phyloP scores from a whole-genome alignment of 176 grass and related monocot species.

The Stipa capillata region DNA sequence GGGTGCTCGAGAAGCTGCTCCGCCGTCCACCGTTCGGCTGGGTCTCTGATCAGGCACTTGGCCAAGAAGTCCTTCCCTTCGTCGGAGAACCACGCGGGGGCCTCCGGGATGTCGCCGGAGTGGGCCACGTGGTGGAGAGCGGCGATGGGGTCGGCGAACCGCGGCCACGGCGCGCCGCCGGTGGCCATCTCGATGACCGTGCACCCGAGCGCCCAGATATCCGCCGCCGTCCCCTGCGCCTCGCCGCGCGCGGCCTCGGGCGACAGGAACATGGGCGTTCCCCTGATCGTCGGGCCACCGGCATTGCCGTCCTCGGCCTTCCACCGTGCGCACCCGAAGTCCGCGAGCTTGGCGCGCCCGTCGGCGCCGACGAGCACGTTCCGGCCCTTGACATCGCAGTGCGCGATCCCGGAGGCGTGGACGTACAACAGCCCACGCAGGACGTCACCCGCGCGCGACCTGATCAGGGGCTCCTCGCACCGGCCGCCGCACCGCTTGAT shows the following conservation, averaged over 20 bases:
- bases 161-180: conserved; percentile 25
- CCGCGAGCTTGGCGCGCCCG: conserved; percentile 44
- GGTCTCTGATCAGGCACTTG: conserved; percentile 24
- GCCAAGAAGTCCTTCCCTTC: conserved; percentile 39
- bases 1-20: conserved; percentile 36
- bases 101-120: conserved; percentile 15
- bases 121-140: conserved; percentile 35
- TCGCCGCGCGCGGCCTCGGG: conserved; percentile 37
- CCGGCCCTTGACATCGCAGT: conserved; percentile 43
- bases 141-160: neutral
- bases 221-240: conserved; percentile 18
- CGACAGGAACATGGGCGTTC: conserved; percentile 36
- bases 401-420: conserved; percentile 17
- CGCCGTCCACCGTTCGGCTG: conserved; percentile 19
- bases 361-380: too few relatives aligned
- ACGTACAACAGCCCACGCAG: conserved; percentile 30
- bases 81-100: conserved; percentile 17
- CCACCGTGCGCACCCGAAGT: conserved; percentile 38
- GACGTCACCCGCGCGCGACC: conserved; percentile 13
- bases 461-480: conserved; percentile 22
- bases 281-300: neutral
- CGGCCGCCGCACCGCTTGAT: too few relatives aligned
- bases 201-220: conserved; percentile 42
- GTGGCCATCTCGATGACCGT: conserved; percentile 35
- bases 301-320: neutral